Evolutionary conservation across 345 rosid genomes (phyloP), one percentile per base, ranked within the genome.

Genomic region (Citrus unshiu): DNA sequence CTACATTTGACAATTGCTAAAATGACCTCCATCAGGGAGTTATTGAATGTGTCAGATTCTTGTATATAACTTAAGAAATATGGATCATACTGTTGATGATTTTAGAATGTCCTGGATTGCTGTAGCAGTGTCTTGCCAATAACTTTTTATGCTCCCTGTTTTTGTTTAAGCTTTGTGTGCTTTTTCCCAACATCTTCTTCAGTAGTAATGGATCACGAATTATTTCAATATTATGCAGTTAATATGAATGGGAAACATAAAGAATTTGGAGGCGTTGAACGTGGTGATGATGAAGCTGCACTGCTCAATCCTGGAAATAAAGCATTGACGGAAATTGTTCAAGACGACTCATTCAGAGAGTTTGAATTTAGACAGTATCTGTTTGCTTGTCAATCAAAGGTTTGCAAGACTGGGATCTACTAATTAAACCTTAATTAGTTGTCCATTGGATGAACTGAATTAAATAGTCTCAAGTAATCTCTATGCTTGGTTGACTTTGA

Each of bases 361-460:
- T 96, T 92, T 78, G 99, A 96, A 65, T 96, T 94, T 86, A 90
- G 95, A 82, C 98, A 94, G 81, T 96, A 94, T 87, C 91, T 94
- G 73, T 93, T 96, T 85, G 94, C 97, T 73, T 92, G 93, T 81
- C 98, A 96, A 80, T 90, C 97, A 73, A 87, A 90, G 97, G 99
- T 96, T 61, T 43, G 85, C 78, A 81, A 49, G 69, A 81, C 74
- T 74, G 74, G 70, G 64, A 72, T 40, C 78, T 77, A 74, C 77
- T 71, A 81, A 30, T 78, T 73, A 80, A 68, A 68, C 35, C 57
- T 74, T 74, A 29, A 72, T 46, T 40, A 21, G 64, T 30, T 76
- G 43, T 56, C 5, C 21, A 24, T 62, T 39, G 43, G 25, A 35
- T 25, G 46, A 19, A 63, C 57, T 21, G 29, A 43, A 71, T 66